A percentile compares a stretch with the other conserved stretches of the same genome.
phyloP scores from a whole-genome alignment of 495 filamentous ascomycete genomes.

The Acidiella bohemica region DNA sequence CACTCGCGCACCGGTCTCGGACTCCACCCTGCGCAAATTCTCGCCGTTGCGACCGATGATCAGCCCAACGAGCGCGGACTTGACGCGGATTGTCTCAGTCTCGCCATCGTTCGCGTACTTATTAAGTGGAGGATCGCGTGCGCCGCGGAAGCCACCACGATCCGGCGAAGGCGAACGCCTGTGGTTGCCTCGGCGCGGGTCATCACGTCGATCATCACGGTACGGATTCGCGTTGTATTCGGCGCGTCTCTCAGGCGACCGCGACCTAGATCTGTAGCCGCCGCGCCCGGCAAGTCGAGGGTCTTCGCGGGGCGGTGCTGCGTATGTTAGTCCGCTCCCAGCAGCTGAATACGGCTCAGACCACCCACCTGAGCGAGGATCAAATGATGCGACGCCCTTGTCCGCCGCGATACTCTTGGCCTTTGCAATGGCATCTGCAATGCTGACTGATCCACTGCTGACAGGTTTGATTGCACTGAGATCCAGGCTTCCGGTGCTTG shows the following conservation, averaged over 20 bases:
- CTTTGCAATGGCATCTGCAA: constrained; percentile 60
- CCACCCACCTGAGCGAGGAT: constrained; percentile 27
- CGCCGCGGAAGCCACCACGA: constrained; percentile 30
- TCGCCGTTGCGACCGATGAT: constrained; percentile 78
- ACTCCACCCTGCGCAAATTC: constrained; percentile 64
- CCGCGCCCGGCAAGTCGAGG: constrained; percentile 32
- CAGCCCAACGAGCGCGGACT: constrained; percentile 62
- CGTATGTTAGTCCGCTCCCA: neutral
- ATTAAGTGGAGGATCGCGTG: constrained; percentile 17
- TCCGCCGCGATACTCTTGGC: constrained; percentile 59
- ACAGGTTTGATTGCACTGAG: constrained; percentile 60
- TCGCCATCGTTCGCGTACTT: constrained; percentile 37
- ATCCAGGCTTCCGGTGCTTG: constrained; percentile 55
- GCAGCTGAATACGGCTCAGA: neutral
- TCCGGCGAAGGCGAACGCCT: constrained; percentile 32
- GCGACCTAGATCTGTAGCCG: constrained; percentile 61
- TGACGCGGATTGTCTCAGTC: constrained; percentile 59
- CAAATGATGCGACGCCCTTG: constrained; percentile 42
- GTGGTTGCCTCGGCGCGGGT: constrained; percentile 33
- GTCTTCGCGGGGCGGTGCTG: constrained; percentile 21
- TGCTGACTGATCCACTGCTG: constrained; percentile 56
- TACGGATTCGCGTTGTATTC: constrained; percentile 59
- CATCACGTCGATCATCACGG: constrained; percentile 59
- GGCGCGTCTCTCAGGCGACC: constrained; percentile 47
- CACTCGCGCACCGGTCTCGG: constrained; percentile 59